phyloP scores from a whole-genome alignment of 208 protist genomes.

The Acanthamoeba royreba region DNA sequence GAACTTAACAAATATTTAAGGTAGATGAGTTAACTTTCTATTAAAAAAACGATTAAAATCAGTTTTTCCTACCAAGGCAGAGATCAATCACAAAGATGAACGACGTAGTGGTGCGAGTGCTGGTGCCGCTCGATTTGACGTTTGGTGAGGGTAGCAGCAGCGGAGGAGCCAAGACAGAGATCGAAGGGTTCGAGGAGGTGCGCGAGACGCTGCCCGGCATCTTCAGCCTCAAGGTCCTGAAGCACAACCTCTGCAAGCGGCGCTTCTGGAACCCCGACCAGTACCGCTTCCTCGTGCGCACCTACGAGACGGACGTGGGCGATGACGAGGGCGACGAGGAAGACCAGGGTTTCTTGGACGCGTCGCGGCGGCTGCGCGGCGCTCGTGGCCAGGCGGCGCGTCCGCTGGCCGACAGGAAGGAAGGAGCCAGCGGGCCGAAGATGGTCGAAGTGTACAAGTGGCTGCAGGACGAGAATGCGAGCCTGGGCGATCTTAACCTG shows the following conservation, averaged over 20 bases:
- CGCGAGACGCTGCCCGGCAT: neutral
- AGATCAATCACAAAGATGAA: no score
- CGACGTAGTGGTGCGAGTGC: neutral
- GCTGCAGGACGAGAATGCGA: neutral
- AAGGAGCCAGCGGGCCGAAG: neutral
- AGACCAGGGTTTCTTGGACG: no score
- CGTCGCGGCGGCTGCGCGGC: no score
- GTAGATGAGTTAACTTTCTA: no score
- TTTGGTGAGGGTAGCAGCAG: no score
- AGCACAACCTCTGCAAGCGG: neutral
- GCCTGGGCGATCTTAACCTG: neutral
- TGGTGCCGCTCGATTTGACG: neutral
- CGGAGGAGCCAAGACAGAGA: no score
- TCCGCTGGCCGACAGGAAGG: neutral
- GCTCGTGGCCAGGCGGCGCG: neutral
- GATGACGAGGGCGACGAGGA: neutral
- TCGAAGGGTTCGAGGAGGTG: neutral
- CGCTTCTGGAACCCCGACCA: neutral
- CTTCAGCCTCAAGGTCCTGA: neutral
- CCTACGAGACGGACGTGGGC: neutral
- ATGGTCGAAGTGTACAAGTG: neutral
- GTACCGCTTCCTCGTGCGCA: neutral
- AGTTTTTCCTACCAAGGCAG: no score
- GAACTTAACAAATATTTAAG: no score
- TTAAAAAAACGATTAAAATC: no score